Percentiles rank a stretch among this genome's conserved stretches.
phyloP scores from a whole-genome alignment of 1,139 yeast species.

The Pneumocystis carinii region DNA sequence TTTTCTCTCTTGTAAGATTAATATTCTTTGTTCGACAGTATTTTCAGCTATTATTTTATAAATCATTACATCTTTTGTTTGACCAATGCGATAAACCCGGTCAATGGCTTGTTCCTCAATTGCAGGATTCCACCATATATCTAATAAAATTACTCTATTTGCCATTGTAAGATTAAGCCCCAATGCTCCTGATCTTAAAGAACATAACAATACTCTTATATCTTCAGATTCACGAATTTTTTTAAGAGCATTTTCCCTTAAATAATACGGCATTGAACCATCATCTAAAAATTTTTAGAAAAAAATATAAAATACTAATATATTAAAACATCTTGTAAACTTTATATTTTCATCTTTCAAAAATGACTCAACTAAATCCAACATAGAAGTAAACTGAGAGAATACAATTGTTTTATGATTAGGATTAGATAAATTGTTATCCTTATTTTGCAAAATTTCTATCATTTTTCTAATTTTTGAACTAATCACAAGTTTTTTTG shows the following conservation, averaged over 20 bases:
- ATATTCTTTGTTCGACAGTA: slow-evolving; percentile 91
- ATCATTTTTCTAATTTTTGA: slow-evolving; percentile 7
- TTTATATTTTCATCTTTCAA: slow-evolving; percentile 35
- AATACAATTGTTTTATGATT: slow-evolving; percentile 49
- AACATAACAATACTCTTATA: slow-evolving; percentile 33
- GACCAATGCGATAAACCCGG: slow-evolving; percentile 48
- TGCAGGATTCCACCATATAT: slow-evolving; percentile 58
- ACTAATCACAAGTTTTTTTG: neutral
- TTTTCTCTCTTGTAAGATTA: slow-evolving; percentile 45
- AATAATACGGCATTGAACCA: slow-evolving; percentile 12
- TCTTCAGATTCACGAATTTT: slow-evolving; percentile 4
- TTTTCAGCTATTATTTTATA: slow-evolving; percentile 93
- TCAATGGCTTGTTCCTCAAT: slow-evolving; percentile 47
- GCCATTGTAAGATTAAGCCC: slow-evolving; percentile 46
- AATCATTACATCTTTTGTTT: slow-evolving; percentile 69
- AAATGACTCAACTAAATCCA: slow-evolving; percentile 52
- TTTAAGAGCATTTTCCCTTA: slow-evolving; percentile 7
- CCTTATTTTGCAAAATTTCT: slow-evolving; percentile 1
- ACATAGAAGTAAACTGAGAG: slow-evolving; percentile 69
- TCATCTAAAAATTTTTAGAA: slow-evolving; percentile 6
- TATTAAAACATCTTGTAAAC: slow-evolving; percentile 30
- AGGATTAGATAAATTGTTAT: neutral
- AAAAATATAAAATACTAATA: neutral
- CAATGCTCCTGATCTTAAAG: slow-evolving; percentile 42
- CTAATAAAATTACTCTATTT: slow-evolving; percentile 38